These are phyloP conservation scores for Metschnikowia peoriensis DNA, from an alignment of 805 yeast genomes.

Conservation along the genomic window DNA sequence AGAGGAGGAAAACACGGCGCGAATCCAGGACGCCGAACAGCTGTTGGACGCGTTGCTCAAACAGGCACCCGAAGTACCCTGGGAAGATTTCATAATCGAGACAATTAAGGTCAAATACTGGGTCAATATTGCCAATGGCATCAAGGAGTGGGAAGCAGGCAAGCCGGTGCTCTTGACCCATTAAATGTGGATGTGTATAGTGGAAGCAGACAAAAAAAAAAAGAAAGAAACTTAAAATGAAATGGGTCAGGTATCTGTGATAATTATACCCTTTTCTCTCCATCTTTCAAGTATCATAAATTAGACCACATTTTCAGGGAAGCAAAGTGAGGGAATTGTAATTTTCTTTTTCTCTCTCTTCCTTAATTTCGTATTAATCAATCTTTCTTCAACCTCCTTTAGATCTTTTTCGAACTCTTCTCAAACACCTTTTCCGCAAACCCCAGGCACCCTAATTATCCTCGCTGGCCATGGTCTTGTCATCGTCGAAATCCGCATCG, in stretches of 20 bases:
- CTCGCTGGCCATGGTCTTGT: constrained; percentile 46
- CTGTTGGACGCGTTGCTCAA: constrained; percentile 47
- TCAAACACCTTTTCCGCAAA: not conserved
- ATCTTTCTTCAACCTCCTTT: no score
- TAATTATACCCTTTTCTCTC: no score
- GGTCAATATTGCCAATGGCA: constrained; percentile 70
- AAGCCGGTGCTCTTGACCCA: constrained; percentile 65
- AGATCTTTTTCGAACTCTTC: not conserved
- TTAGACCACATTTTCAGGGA: no score
- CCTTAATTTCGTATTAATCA: no score
- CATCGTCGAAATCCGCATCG: constrained; percentile 31
- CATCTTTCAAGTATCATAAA: no score
- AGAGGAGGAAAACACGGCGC: constrained; percentile 52
- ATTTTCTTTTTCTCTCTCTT: no score
- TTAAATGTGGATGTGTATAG: constrained; percentile 22
- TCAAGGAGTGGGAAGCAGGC: constrained; percentile 77
- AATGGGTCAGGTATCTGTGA: no score
- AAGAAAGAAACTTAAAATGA: no score
- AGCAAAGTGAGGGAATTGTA: no score
- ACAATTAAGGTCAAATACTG: constrained; percentile 80
- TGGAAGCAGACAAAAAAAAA: no score
- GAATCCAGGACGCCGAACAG: constrained; percentile 49
- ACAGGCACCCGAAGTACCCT: constrained; percentile 38
- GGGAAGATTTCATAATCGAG: constrained; percentile 59
- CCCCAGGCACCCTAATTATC: constrained; percentile 9